phyloP scores from a whole-genome alignment of 768 basidiomycete genomes.

The Pleurotus ostreatus region DNA sequence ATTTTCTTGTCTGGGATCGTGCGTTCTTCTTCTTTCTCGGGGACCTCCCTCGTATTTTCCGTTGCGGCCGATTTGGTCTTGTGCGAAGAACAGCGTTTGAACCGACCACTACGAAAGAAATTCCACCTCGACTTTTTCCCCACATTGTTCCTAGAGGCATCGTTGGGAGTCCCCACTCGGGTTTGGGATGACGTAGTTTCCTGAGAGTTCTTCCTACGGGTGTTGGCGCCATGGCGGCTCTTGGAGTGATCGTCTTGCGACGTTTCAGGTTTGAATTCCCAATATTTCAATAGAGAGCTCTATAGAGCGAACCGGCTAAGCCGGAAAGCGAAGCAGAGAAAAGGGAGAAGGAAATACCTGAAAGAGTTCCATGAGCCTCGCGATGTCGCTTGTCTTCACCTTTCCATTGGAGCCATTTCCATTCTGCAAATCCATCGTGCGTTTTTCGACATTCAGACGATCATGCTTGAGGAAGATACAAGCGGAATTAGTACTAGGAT shows the following conservation, averaged over 20 bases:
- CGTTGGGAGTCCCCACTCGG: conserved; percentile 3
- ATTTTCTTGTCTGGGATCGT: conserved; percentile 53
- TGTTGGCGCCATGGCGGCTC: conserved; percentile 25
- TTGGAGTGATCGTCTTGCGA: conserved; percentile 14
- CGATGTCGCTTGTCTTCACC: conserved; percentile 75
- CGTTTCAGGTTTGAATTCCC: conserved; percentile 55
- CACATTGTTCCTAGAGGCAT: background rate
- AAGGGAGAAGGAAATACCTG: conserved; percentile 41
- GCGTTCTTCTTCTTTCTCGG: conserved; percentile 27
- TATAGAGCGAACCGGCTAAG: conserved; percentile 16
- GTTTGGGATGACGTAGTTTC: conserved; percentile 9
- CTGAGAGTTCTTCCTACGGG: conserved; percentile 12
- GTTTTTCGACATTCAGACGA: conserved; percentile 66
- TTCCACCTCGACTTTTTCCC: conserved; percentile 7
- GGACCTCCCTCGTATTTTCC: conserved; percentile 13
- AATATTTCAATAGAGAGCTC: conserved; percentile 70
- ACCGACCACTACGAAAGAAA: conserved; percentile 2
- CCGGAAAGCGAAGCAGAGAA: background rate
- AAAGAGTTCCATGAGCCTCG: conserved; percentile 81
- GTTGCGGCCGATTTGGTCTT: conserved; percentile 20
- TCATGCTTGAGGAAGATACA: conserved; percentile 51
- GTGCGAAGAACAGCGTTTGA: background rate
- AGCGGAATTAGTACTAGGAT: background rate
- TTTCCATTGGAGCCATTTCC: conserved; percentile 36
- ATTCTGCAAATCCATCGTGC: conserved; percentile 42